These are phyloP conservation scores for Candida ficus DNA, from an alignment of 805 yeast species.

Conservation along the genomic window DNA sequence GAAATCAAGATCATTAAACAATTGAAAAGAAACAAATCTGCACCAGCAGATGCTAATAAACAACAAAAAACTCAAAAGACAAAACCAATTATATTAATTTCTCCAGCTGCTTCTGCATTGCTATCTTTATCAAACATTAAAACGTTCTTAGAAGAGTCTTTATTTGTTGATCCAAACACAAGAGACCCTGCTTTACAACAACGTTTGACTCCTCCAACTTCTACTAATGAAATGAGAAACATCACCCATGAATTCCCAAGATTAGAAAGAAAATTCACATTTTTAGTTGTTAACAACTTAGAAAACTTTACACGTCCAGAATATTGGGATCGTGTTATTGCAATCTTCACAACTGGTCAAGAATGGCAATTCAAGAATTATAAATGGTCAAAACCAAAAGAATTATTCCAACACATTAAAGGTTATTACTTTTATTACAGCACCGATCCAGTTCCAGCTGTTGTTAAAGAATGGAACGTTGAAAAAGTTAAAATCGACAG, in stretches of 20 bases:
- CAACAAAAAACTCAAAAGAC: conserved; percentile 15
- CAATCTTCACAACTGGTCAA: conserved; percentile 95
- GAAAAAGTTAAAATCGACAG: conserved; percentile 73
- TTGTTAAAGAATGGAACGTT: conserved; percentile 85
- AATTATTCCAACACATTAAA: conserved; percentile 73
- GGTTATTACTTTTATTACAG: conserved; percentile 76
- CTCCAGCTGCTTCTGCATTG: conserved; percentile 76
- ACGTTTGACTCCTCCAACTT: conserved; percentile 27
- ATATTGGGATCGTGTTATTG: conserved; percentile 96
- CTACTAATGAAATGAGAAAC: conserved; percentile 32
- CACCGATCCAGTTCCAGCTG: conserved; percentile 75
- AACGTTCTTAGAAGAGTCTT: conserved; percentile 68
- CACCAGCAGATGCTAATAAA: conserved; percentile 8
- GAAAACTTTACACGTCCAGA: conserved; percentile 89
- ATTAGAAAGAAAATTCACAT: conserved; percentile 51
- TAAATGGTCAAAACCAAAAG: conserved; percentile 75
- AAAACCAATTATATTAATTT: conserved; percentile 63
- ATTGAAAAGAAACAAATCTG: conserved; percentile 18
- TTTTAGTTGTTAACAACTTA: conserved; percentile 82
- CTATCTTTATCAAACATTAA: conserved; percentile 61
- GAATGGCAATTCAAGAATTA: conserved; percentile 93
- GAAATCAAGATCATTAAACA: conserved; percentile 50
- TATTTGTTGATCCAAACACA: conserved; percentile 48
- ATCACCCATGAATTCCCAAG: conserved; percentile 51
- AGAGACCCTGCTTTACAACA: conserved; percentile 29